A percentile compares a stretch with the other conserved stretches of the same genome.
phyloP scores from a whole-genome alignment of 257 asterid species.

The Solanum medicagineum region DNA sequence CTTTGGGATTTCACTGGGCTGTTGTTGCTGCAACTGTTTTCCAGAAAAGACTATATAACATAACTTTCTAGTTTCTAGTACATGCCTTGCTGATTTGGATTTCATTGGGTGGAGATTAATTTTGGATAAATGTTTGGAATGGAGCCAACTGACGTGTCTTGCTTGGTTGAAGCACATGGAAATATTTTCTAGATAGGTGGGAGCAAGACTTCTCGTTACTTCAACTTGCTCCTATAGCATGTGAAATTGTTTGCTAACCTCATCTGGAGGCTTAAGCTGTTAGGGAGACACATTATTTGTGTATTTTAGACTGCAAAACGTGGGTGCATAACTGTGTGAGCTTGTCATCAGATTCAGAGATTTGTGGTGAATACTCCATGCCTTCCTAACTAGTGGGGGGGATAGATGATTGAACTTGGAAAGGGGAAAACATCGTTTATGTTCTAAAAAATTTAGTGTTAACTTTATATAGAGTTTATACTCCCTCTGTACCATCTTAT shows the following conservation, averaged over 20 bases:
- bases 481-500: too few species aligned
- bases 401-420: neutral
- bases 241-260: neutral
- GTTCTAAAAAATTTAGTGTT: neutral
- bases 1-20: too few species aligned
- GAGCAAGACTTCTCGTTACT: neutral
- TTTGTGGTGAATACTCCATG: neutral
- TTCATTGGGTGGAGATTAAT: too few species aligned
- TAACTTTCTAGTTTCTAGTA: neutral
- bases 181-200: neutral
- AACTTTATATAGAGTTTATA: neutral
- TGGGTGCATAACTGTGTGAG: neutral
- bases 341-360: neutral
- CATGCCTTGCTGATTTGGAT: neutral
- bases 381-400: neutral
- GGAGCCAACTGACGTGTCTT: neutral
- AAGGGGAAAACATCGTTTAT: too few species aligned
- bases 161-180: neutral
- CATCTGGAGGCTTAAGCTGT: neutral
- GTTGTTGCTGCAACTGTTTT: neutral
- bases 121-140: neutral
- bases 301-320: neutral
- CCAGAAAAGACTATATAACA: neutral
- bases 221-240: neutral
- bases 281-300: neutral